Percentiles rank a stretch among this genome's conserved stretches.
Evolutionary conservation across 2,329 filamentous ascomycete genomes (phyloP).

Genomic region (Trichothecium roseum): DNA sequence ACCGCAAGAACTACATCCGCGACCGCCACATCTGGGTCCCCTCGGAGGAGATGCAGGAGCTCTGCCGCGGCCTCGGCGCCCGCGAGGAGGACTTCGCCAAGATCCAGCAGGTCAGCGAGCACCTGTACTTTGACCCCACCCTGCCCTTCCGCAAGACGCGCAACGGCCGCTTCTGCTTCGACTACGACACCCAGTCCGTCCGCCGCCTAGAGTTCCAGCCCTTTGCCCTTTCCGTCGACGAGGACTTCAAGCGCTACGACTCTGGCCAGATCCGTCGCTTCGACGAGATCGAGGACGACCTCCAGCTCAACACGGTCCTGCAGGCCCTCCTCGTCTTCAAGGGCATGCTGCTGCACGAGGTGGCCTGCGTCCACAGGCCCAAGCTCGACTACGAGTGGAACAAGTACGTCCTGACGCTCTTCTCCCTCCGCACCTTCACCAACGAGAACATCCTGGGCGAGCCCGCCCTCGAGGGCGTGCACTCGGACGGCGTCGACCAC

Average conservation of each 20-base stretch:
- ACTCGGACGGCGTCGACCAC: conserved; percentile 20
- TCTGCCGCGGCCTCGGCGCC: conserved; percentile 14
- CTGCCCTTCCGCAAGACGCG: conserved; percentile 14
- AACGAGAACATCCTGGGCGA: conserved; percentile 15
- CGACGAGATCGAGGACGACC: conserved; percentile 15
- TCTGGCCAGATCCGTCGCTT: conserved; percentile 16
- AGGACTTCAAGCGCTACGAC: conserved; percentile 20
- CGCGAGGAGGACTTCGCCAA: conserved; percentile 12
- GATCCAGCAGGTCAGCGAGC: conserved; percentile 12
- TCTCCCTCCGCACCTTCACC: conserved; percentile 18
- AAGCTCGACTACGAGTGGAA: conserved; percentile 15
- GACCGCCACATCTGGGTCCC: conserved; percentile 15
- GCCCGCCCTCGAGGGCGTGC: conserved; percentile 20
- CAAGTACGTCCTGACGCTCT: conserved; percentile 16
- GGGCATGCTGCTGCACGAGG: conserved; percentile 14
- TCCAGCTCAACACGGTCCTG: conserved; percentile 18
- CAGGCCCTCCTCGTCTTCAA: conserved; percentile 21
- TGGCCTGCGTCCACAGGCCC: conserved; percentile 10
- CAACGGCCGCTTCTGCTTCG: conserved; percentile 16
- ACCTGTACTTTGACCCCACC: conserved; percentile 14
- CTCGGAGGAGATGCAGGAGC: conserved; percentile 12
- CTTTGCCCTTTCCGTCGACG: conserved; percentile 12
- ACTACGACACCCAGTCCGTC: conserved; percentile 12
- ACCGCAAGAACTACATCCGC: conserved; percentile 12
- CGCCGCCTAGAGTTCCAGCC: conserved; percentile 19